Evolutionary conservation across 805 yeast genomes (phyloP).

Genomic region (Candida alai): DNA sequence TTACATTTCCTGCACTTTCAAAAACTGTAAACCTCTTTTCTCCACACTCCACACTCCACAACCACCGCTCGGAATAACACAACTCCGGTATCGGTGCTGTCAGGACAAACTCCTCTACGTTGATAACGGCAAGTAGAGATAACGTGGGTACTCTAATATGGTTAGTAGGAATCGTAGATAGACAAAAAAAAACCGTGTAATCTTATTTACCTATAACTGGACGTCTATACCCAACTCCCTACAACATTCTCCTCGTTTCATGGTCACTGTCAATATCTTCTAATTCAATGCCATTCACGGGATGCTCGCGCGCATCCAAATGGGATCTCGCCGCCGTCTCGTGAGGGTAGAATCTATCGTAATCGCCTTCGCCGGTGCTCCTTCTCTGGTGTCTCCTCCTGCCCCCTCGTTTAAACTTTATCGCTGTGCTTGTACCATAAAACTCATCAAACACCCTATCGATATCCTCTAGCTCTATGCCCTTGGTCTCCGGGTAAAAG

Average conservation of each 20-base stretch:
- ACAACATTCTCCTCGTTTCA: conserved; percentile 1
- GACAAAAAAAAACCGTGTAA: too few relatives aligned
- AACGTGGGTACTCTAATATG: too few relatives aligned
- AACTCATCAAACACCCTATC: conserved; percentile 36
- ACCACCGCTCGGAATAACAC: too few relatives aligned
- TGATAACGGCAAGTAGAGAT: too few relatives aligned
- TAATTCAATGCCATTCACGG: conserved; percentile 4
- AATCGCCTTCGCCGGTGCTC: not conserved
- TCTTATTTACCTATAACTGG: too few relatives aligned
- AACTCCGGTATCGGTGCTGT: too few relatives aligned
- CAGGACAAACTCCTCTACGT: too few relatives aligned
- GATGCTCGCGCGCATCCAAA: too few relatives aligned
- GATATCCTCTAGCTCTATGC: conserved; percentile 41
- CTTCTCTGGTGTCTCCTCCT: not conserved
- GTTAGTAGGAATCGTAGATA: too few relatives aligned
- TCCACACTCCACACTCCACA: too few relatives aligned
- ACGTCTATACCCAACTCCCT: not conserved
- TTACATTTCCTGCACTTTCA: too few relatives aligned
- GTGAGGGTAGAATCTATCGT: not conserved
- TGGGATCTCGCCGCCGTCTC: not conserved
- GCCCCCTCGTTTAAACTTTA: not conserved
- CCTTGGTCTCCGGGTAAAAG: conserved; percentile 43
- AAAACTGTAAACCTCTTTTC: too few relatives aligned
- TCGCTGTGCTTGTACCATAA: conserved; percentile 11
- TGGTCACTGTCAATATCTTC: conserved; percentile 3